A percentile compares a stretch with the other conserved stretches of the same genome.
phyloP scores from a whole-genome alignment of 2,329 filamentous ascomycete species.

The Meredithiella fracta region DNA sequence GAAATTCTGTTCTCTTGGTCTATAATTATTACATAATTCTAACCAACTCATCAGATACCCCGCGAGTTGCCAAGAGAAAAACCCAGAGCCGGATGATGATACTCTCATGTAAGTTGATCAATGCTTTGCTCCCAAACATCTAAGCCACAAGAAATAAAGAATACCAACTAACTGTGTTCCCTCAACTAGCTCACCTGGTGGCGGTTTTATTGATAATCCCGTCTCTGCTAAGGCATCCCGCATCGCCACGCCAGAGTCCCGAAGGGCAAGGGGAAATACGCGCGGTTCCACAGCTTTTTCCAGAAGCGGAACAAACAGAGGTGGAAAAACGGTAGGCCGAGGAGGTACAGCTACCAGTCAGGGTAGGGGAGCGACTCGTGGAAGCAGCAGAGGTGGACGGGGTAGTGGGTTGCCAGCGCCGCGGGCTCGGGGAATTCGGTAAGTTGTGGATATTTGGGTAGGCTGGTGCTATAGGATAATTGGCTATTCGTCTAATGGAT shows the following conservation, averaged over 20 bases:
- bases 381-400: slow-evolving; percentile 14
- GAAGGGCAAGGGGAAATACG: slow-evolving; percentile 20
- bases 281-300: slow-evolving; percentile 23
- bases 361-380: slow-evolving; percentile 18
- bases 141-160: no score
- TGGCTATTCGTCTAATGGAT: no score
- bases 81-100: slow-evolving; percentile 42
- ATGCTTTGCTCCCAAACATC: background rate
- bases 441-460: background rate
- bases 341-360: background rate
- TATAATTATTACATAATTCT: background rate
- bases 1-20: background rate
- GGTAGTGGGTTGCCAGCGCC: slow-evolving; percentile 22
- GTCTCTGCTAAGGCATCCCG: slow-evolving; percentile 34
- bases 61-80: slow-evolving; percentile 15
- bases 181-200: slow-evolving; percentile 61
- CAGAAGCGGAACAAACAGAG: slow-evolving; percentile 4
- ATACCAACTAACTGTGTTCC: no score
- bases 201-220: slow-evolving; percentile 78
- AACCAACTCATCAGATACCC: slow-evolving; percentile 13
- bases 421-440: slow-evolving; percentile 27
- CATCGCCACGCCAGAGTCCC: slow-evolving; percentile 26
- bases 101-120: slow-evolving; percentile 57
- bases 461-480: background rate
- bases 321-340: slow-evolving; percentile 16